Conservation (phyloP, 257 asterid species). For the Solanum clarkiae region DNA sequence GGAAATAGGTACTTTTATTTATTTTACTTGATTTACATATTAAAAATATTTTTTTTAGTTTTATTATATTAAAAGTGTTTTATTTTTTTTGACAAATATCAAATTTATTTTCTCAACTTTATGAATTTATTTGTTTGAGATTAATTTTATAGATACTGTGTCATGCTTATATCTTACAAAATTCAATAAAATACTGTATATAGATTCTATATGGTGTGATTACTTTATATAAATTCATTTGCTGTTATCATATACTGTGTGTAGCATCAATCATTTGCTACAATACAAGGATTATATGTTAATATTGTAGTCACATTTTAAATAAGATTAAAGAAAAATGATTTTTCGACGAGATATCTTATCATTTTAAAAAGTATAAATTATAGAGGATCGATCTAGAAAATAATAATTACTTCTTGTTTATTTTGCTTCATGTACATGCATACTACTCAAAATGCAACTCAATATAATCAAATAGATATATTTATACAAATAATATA, state of each 20-base stretch:
- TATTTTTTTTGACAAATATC: too few relatives aligned
- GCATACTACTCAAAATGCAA: neutral
- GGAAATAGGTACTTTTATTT: neutral
- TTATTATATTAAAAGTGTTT: too few relatives aligned
- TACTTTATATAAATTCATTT: neutral
- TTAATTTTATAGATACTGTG: neutral
- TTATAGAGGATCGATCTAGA: neutral
- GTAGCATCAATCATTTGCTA: neutral
- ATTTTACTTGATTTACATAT: too few relatives aligned
- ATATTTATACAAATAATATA: neutral
- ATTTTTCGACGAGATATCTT: neutral
- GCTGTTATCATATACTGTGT: neutral
- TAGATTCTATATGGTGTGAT: neutral
- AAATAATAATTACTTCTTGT: rapidly evolving
- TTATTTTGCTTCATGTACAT: neutral
- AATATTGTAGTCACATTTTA: neutral
- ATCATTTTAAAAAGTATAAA: neutral
- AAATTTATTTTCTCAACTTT: too few relatives aligned
- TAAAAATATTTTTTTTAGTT: too few relatives aligned
- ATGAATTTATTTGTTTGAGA: neutral
- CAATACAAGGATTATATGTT: neutral
- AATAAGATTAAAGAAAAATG: neutral
- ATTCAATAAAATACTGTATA: neutral
- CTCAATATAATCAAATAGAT: neutral
- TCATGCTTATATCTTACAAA: neutral